Percentiles rank a stretch among this genome's conserved stretches.
phyloP scores from a whole-genome alignment of 176 grass and related monocot species.

The Oryza coarctata region DNA sequence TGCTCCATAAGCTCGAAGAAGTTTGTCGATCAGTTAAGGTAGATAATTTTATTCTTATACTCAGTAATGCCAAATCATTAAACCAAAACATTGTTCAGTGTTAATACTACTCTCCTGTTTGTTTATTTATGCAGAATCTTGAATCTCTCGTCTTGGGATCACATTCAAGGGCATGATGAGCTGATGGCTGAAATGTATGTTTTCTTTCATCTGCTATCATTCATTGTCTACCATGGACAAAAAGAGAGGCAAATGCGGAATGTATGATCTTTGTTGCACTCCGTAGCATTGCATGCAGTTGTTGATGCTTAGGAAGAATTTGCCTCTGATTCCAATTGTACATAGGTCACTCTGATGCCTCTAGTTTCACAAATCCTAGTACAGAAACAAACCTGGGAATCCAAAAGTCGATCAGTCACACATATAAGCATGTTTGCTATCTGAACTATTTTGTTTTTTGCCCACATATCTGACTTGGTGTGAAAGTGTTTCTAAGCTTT shows the following conservation, averaged over 20 bases:
- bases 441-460: too few relatives aligned
- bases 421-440: conserved; percentile 4
- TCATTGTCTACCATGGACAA: not conserved
- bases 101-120: not conserved
- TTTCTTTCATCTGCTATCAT: not conserved
- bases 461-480: not conserved
- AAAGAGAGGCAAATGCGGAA: not conserved
- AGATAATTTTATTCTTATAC: not conserved
- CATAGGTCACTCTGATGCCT: not conserved
- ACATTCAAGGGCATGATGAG: conserved; percentile 29
- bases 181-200: not conserved
- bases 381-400: not conserved
- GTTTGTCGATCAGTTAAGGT: conserved; percentile 59
- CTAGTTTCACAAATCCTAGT: not conserved
- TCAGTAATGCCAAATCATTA: not conserved
- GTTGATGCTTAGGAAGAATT: not conserved
- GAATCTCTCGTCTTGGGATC: conserved; percentile 49
- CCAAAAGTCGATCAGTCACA: not conserved
- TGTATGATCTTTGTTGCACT: not conserved
- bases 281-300: not conserved
- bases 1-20: conserved; percentile 67
- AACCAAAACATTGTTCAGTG: not conserved
- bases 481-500: conserved; percentile 15
- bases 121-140: conserved; percentile 45
- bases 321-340: not conserved